Percentiles rank a stretch among this genome's conserved stretches.
Conservation (phyloP, 2,329 filamentous ascomycete genomes). For the Cercospora sp. region DNA sequence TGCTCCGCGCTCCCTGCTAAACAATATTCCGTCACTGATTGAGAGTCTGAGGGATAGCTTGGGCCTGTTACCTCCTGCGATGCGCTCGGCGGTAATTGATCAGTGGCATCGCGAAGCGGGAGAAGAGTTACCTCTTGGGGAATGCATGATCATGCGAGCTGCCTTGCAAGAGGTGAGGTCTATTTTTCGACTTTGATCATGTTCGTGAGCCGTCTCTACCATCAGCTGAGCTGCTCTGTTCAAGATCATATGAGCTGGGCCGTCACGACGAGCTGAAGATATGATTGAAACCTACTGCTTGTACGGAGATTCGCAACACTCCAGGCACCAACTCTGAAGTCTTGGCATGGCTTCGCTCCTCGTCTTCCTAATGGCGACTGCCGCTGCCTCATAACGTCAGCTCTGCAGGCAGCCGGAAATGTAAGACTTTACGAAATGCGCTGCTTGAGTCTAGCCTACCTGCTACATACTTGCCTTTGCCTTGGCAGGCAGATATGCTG, state of each 20-base stretch:
- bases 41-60: not conserved
- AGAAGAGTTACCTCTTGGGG: not conserved
- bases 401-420: not conserved
- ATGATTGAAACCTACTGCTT: not conserved
- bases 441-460: no score
- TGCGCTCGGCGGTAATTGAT: not conserved
- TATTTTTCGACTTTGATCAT: not conserved
- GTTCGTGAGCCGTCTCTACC: not conserved
- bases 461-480: no score
- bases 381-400: not conserved
- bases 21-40: not conserved
- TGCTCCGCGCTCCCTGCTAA: not conserved
- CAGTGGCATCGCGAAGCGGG: constrained; percentile 6
- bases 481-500: not conserved
- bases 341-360: not conserved
- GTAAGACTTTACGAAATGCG: not conserved
- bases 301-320: not conserved
- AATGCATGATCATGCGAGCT: not conserved
- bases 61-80: not conserved
- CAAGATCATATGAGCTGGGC: not conserved
- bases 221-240: no score
- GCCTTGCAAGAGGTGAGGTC: not conserved
- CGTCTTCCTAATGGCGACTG: not conserved
- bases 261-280: not conserved
- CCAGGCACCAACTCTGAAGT: not conserved